phyloP scores from a whole-genome alignment of 129 eudicot species.

The Escallonia herrerae region DNA sequence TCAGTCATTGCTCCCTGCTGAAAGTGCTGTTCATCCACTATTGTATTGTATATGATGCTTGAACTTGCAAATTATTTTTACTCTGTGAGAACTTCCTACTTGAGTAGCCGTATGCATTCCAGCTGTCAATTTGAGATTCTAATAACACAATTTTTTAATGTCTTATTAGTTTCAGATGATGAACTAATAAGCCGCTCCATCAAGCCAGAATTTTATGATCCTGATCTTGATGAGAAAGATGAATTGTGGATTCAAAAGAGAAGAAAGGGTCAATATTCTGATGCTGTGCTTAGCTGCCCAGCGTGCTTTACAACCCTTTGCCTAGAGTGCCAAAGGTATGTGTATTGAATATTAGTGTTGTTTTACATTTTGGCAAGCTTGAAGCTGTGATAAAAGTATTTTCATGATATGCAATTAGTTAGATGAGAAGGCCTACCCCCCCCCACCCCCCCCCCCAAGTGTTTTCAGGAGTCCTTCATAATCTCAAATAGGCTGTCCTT shows the following conservation, averaged over 20 bases:
- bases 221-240: constrained; percentile 72
- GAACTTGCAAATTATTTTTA: no score
- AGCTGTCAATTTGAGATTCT: not conserved
- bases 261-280: constrained; percentile 66
- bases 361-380: not conserved
- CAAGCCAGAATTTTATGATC: constrained; percentile 87
- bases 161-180: constrained; percentile 72
- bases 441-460: no score
- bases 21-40: no score
- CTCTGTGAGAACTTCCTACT: no score
- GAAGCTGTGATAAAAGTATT: not conserved
- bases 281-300: constrained; percentile 96
- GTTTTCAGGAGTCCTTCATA: no score
- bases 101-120: no score
- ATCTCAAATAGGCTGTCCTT: no score
- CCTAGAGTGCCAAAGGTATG: constrained; percentile 86
- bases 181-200: constrained; percentile 70
- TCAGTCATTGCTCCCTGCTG: no score
- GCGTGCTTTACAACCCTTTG: constrained; percentile 94
- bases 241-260: constrained; percentile 76
- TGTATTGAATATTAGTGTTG: not conserved
- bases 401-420: not conserved
- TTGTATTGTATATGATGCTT: no score
- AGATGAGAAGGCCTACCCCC: no score
- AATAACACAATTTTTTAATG: constrained; percentile 1